Percentiles rank a stretch among this genome's conserved stretches.
phyloP scores from a whole-genome alignment of 2,329 filamentous ascomycete genomes.

The Spiromastix sp. region DNA sequence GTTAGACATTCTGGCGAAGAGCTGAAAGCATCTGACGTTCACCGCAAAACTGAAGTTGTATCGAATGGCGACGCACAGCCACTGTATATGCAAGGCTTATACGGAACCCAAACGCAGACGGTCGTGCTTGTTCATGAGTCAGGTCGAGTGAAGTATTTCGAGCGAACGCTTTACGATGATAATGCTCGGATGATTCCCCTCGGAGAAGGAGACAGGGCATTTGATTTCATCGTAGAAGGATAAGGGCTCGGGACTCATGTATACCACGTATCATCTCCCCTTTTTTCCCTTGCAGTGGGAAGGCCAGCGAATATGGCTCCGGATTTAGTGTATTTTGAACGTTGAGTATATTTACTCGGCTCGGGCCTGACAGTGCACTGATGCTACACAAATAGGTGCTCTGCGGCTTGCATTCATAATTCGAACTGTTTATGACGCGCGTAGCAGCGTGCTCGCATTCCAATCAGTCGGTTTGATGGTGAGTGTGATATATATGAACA shows the following conservation, averaged over 20 bases:
- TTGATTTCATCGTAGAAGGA: constrained; percentile 23
- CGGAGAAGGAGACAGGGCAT: constrained; percentile 37
- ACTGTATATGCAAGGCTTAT: constrained; percentile 38
- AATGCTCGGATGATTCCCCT: constrained; percentile 37
- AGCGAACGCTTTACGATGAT: constrained; percentile 50
- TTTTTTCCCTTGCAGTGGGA: too few relatives aligned
- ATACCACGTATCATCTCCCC: too few relatives aligned
- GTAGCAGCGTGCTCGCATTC: too few relatives aligned
- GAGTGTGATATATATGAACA: too few relatives aligned
- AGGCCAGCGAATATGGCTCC: too few relatives aligned
- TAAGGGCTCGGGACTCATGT: constrained; percentile 1
- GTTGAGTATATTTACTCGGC: too few relatives aligned
- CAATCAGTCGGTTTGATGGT: too few relatives aligned
- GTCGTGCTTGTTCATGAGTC: constrained; percentile 46
- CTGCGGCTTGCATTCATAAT: too few relatives aligned
- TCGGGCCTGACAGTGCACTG: too few relatives aligned
- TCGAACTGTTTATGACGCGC: too few relatives aligned
- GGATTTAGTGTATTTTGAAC: too few relatives aligned
- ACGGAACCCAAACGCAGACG: constrained; percentile 57
- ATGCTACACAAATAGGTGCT: too few relatives aligned
- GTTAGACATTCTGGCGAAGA: constrained; percentile 20
- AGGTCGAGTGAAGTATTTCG: constrained; percentile 51
- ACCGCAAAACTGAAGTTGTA: constrained; percentile 14
- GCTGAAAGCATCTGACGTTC: constrained; percentile 26
- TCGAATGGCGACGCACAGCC: constrained; percentile 15